Base-by-base conservation (phyloP, 805 yeast species). In the Lachancea thermotolerans region DNA sequence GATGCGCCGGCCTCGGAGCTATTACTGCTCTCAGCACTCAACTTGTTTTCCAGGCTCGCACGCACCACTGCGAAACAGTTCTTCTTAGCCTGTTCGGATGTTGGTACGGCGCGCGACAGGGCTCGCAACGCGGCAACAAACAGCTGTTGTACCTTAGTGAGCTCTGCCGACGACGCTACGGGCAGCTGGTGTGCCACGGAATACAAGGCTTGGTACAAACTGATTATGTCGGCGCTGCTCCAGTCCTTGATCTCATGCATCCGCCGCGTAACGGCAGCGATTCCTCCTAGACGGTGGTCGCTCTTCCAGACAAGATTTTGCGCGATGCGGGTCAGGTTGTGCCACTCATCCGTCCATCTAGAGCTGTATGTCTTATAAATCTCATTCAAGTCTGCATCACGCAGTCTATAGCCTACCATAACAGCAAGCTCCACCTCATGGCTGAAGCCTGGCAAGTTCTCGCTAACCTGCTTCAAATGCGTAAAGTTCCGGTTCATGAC, bases 161-260 rank as follows among this genome's bases (percentile, higher is more conserved):
- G 42, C n/a, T 35, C 37, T 4, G 8, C 29, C 9, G 12, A 27
- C n/a, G 32, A 41, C 9, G 25, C n/a, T 15, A 10, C 21, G 18
- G 46, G 59, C 21, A 60, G 39, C 36, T 42, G 15, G 42, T 50
- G 38, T 5, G 62, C 55, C 18, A 48, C 42, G n/a, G 53, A 49
- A 42, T 54, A 61, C 29, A 62, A 41, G 5, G 64, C 50, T 42
- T 62, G 67, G 44, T 56, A 60, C 17, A 62, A 42, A 2, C 56
- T 49, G 3, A 60, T 45, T 2, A 48, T 33, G 28, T 59, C 53
- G 9, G 41, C 15, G n/a, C 37, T 25, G 21, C 34, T 37, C 46
- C 36, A 42, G 28, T 27, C 37, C 3, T 27, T 10, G 14, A 42
- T 42, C 10, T 31, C 15, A 12, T 14, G 17, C 12, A 37, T 14